phyloP scores from a whole-genome alignment of 345 rosid species.

The Raphanus sativus region DNA sequence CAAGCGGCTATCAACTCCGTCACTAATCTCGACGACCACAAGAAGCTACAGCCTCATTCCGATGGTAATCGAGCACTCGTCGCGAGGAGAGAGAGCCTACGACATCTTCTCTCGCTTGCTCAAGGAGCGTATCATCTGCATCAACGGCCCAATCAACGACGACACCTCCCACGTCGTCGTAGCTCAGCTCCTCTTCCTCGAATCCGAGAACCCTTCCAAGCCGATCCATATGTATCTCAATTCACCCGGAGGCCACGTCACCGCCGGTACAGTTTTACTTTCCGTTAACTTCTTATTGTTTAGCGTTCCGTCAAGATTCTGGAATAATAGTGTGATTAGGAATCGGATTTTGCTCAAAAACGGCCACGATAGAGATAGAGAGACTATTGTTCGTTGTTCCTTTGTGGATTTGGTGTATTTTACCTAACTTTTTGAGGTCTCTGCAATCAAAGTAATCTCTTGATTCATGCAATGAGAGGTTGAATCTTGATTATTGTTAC shows the following conservation, averaged over 20 bases:
- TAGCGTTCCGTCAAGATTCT: neutral
- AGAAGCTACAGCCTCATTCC: constrained; percentile 76
- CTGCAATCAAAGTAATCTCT: neutral
- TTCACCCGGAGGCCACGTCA: constrained; percentile 97
- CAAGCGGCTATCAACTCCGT: constrained; percentile 23
- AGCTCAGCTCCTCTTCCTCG: constrained; percentile 97
- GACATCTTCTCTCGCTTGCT: constrained; percentile 93
- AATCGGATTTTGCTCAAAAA: neutral
- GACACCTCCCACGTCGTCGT: constrained; percentile 93
- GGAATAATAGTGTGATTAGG: constrained; percentile 1
- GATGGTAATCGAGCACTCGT: constrained; percentile 97
- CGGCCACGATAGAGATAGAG: too few relatives aligned
- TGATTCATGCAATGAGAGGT: neutral
- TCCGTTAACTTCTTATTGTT: neutral
- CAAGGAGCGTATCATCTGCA: constrained; percentile 90
- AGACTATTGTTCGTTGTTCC: too few relatives aligned
- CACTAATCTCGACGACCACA: constrained; percentile 18
- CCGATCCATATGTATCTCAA: constrained; percentile 97
- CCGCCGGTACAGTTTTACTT: constrained; percentile 60
- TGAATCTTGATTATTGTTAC: neutral
- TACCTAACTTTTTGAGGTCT: too few relatives aligned
- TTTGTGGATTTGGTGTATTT: too few relatives aligned
- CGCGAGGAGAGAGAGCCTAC: constrained; percentile 96
- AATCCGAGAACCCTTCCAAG: constrained; percentile 94
- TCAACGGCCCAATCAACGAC: constrained; percentile 89